phyloP scores from a whole-genome alignment of 768 basidiomycete genomes.

The Dictyophora rubrovolvata region DNA sequence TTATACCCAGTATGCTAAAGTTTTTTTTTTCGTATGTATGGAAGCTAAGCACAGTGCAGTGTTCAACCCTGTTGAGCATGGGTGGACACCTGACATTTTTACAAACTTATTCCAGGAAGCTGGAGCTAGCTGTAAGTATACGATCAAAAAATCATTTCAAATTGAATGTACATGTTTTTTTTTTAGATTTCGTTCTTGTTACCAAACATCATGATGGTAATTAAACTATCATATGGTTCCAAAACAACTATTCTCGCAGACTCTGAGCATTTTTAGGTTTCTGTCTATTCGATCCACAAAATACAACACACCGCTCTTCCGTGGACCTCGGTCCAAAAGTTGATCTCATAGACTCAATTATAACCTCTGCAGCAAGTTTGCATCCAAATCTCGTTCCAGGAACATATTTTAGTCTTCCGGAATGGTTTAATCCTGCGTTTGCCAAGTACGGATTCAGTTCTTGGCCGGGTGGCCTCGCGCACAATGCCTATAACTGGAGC shows the following conservation, averaged over 20 bases:
- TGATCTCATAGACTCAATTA: constrained; percentile 41
- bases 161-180: not conserved
- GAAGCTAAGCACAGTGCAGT: not conserved
- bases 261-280: not conserved
- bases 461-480: constrained; percentile 49
- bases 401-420: constrained; percentile 48
- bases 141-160: not conserved
- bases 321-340: constrained; percentile 39
- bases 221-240: too few relatives aligned
- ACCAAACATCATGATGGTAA: constrained; percentile 55
- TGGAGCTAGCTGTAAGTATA: constrained; percentile 39
- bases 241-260: not conserved
- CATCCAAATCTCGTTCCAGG: constrained; percentile 45
- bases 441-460: constrained; percentile 36
- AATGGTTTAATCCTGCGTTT: constrained; percentile 50
- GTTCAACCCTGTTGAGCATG: constrained; percentile 35
- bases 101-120: constrained; percentile 42
- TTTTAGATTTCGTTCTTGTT: not conserved
- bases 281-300: constrained; percentile 37
- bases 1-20: constrained; percentile 27
- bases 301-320: constrained; percentile 41
- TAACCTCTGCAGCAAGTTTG: constrained; percentile 37
- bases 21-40: not conserved
- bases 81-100: constrained; percentile 47
- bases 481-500: constrained; percentile 37